These are phyloP conservation scores for Isabelozyma pseudorhagii DNA, from an alignment of 805 yeast genomes.

Conservation along the genomic window DNA sequence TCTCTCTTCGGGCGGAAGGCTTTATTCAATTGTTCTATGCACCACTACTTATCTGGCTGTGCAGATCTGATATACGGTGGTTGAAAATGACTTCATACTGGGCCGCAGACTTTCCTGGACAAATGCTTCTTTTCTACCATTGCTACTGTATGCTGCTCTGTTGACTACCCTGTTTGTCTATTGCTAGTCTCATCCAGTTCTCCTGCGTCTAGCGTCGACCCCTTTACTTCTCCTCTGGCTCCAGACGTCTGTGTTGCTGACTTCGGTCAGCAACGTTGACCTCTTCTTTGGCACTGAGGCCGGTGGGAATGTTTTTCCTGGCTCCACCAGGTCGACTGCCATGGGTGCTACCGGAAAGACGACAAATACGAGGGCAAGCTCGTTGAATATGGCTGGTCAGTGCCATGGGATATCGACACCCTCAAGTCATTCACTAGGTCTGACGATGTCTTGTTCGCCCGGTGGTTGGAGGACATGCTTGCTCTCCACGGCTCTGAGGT, in stretches of 20 bases:
- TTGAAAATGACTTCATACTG: too few relatives aligned
- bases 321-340: slow-evolving; percentile 26
- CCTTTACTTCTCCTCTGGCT: background rate
- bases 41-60: too few relatives aligned
- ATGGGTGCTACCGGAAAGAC: slow-evolving; percentile 31
- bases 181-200: too few relatives aligned
- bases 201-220: too few relatives aligned
- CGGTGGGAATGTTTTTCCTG: slow-evolving; percentile 36
- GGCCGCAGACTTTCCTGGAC: too few relatives aligned
- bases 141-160: too few relatives aligned
- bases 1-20: too few relatives aligned
- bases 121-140: too few relatives aligned
- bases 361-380: slow-evolving; percentile 32
- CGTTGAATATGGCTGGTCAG: slow-evolving; percentile 34
- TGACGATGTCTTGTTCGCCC: slow-evolving; percentile 16
- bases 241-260: background rate
- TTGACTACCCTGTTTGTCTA: too few relatives aligned
- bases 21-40: too few relatives aligned
- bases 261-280: slow-evolving; percentile 12
- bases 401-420: slow-evolving; percentile 28
- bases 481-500: slow-evolving; percentile 20
- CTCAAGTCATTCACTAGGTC: slow-evolving; percentile 22
- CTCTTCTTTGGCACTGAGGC: slow-evolving; percentile 31
- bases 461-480: slow-evolving; percentile 34
- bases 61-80: too few relatives aligned